phyloP scores from a whole-genome alignment of 2,329 filamentous ascomycete genomes.

The Colletotrichum sp. region DNA sequence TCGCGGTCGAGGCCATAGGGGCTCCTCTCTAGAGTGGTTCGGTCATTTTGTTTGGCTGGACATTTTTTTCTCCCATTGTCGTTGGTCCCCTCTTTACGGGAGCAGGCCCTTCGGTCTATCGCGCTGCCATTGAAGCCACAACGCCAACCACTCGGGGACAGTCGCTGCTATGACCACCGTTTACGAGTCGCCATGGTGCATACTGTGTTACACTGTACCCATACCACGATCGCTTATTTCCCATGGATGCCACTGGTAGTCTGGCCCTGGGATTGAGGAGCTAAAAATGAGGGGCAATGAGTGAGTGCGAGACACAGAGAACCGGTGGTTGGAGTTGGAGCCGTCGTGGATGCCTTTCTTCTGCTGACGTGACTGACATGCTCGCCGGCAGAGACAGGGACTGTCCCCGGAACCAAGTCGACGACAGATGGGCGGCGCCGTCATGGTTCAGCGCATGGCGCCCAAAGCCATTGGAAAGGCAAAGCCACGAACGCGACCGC shows the following conservation, averaged over 20 bases:
- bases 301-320: not conserved
- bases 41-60: not conserved
- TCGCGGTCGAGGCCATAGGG: not conserved
- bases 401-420: not conserved
- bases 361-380: not conserved
- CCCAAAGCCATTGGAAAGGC: not conserved
- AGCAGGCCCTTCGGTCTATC: not conserved
- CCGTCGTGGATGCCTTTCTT: not conserved
- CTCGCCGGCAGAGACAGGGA: not conserved
- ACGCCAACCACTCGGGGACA: not conserved
- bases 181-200: not conserved
- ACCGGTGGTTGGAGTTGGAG: not conserved
- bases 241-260: slow-evolving; percentile 2
- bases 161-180: not conserved
- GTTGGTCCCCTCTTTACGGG: not conserved
- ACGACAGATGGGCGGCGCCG: not conserved
- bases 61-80: not conserved
- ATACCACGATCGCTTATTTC: slow-evolving; percentile 4
- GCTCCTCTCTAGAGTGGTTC: not conserved
- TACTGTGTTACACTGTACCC: not conserved
- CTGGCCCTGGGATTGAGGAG: not conserved
- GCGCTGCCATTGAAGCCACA: not conserved
- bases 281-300: slow-evolving; percentile 8
- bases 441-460: not conserved
- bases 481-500: not conserved